Evolutionary conservation across 352 stramenopile genomes (phyloP).

Genomic region (Pythium aristosporum): DNA sequence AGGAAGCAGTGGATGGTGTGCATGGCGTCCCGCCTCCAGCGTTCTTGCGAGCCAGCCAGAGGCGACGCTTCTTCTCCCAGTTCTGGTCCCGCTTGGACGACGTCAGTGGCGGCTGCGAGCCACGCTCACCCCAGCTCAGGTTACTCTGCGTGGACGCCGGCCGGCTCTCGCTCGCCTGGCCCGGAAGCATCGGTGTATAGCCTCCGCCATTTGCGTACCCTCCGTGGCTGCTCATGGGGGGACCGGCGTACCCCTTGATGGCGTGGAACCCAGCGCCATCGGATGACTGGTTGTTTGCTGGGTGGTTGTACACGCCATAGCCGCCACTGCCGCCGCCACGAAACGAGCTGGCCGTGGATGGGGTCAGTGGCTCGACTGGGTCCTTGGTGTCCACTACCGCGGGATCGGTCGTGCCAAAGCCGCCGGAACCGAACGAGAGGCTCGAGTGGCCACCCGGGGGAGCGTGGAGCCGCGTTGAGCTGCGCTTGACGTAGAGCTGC

Average conservation of each 20-base stretch:
- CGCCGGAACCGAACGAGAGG: slow-evolving; percentile 58
- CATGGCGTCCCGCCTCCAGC: slow-evolving; percentile 5
- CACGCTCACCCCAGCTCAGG: slow-evolving; percentile 36
- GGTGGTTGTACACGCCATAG: slow-evolving; percentile 20
- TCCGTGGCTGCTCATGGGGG: slow-evolving; percentile 5
- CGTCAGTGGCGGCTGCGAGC: slow-evolving; percentile 61
- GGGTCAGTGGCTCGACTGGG: slow-evolving; percentile 7
- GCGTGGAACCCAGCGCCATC: slow-evolving; percentile 18
- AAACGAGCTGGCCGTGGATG: slow-evolving; percentile 5
- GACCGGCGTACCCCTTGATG: slow-evolving; percentile 12
- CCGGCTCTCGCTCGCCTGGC: neutral
- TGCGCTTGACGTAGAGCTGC: slow-evolving; percentile 73
- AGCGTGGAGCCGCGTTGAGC: slow-evolving; percentile 71
- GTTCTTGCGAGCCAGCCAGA: slow-evolving; percentile 65
- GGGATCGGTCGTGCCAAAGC: slow-evolving; percentile 51
- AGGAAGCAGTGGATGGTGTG: neutral
- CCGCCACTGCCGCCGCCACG: neutral
- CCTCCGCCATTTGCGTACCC: neutral
- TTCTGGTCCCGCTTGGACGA: slow-evolving; percentile 80
- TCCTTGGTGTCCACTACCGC: slow-evolving; percentile 25
- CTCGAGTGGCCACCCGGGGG: slow-evolving; percentile 63
- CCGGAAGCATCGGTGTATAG: neutral
- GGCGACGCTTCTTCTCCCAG: slow-evolving; percentile 74
- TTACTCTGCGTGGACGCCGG: slow-evolving; percentile 30
- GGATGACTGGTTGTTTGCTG: slow-evolving; percentile 20